A percentile compares a stretch with the other conserved stretches of the same genome.
These are phyloP conservation scores for Tricholoma matsutake DNA, from an alignment of 768 basidiomycete genomes.

Conservation along the genomic window DNA sequence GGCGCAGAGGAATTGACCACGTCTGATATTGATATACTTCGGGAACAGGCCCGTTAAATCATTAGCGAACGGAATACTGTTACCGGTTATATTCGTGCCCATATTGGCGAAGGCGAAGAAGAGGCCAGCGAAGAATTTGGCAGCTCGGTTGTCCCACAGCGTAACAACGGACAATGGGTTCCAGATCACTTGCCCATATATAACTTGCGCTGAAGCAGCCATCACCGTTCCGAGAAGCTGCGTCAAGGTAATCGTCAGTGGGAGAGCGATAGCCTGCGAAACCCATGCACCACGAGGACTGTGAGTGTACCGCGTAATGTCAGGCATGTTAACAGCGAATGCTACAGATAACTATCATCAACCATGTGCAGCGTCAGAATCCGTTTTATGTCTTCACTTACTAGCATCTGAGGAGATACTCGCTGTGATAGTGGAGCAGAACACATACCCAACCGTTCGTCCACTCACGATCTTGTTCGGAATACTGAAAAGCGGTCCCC, in stretches of 20 bases:
- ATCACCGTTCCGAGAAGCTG: not conserved
- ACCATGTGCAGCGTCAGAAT: no score
- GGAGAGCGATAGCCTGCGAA: not conserved
- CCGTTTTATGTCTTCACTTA: not conserved
- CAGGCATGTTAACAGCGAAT: not conserved
- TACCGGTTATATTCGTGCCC: not conserved
- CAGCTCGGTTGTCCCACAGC: not conserved
- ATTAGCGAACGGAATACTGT: not conserved
- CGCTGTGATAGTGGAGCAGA: not conserved
- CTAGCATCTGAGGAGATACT: not conserved
- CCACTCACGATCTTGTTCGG: not conserved
- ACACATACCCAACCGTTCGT: not conserved
- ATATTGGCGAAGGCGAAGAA: not conserved
- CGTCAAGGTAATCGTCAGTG: not conserved
- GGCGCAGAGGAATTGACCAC: not conserved
- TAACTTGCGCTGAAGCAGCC: not conserved
- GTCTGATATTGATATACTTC: not conserved
- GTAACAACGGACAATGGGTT: not conserved
- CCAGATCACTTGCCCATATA: not conserved
- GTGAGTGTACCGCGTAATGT: not conserved
- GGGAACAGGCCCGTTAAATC: not conserved
- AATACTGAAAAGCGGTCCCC: not conserved
- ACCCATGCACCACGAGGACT: not conserved
- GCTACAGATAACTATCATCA: no score
- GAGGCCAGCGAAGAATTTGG: no score